Evolutionary conservation across 2,329 filamentous ascomycete species (phyloP).

Genomic region (Corinectria fuckeliana): DNA sequence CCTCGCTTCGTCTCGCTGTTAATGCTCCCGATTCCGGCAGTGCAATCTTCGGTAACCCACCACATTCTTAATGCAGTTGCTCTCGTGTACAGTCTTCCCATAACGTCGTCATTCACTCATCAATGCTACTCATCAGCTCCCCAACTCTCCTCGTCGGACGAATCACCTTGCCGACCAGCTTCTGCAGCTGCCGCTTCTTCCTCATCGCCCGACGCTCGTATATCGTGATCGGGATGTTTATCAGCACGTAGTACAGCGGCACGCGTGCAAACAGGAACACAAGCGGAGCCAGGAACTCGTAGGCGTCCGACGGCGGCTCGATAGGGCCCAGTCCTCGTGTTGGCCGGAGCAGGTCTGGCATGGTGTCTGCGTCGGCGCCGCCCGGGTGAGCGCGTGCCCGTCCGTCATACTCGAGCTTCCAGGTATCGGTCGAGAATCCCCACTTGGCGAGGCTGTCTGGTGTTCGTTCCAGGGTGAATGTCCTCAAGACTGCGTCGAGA

Average conservation of each 20-base stretch:
- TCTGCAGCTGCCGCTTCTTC: conserved; percentile 14
- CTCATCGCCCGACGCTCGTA: conserved; percentile 8
- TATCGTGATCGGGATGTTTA: neutral
- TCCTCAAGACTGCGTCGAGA: conserved; percentile 14
- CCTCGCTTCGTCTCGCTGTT: neutral
- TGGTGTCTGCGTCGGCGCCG: neutral
- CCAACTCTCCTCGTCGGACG: neutral
- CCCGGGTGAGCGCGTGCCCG: neutral
- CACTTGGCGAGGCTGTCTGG: conserved; percentile 12
- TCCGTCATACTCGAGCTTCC: conserved; percentile 11
- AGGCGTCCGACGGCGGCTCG: conserved; percentile 3
- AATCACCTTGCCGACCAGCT: neutral
- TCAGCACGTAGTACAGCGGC: neutral
- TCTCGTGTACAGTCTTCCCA: neutral
- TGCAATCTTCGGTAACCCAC: neutral
- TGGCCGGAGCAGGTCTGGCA: neutral
- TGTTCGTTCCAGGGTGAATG: conserved; percentile 10
- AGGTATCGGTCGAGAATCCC: conserved; percentile 10
- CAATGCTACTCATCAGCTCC: conserved; percentile 3
- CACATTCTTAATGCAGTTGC: neutral
- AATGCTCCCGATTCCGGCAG: neutral
- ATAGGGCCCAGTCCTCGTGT: neutral
- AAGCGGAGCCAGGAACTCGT: conserved; percentile 17
- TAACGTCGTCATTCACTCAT: neutral
- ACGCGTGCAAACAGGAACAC: conserved; percentile 10